Percentiles rank a stretch among this genome's conserved stretches.
These are phyloP conservation scores for Komagataea norvegica DNA, from an alignment of 1,139 yeast species.

Conservation along the genomic window DNA sequence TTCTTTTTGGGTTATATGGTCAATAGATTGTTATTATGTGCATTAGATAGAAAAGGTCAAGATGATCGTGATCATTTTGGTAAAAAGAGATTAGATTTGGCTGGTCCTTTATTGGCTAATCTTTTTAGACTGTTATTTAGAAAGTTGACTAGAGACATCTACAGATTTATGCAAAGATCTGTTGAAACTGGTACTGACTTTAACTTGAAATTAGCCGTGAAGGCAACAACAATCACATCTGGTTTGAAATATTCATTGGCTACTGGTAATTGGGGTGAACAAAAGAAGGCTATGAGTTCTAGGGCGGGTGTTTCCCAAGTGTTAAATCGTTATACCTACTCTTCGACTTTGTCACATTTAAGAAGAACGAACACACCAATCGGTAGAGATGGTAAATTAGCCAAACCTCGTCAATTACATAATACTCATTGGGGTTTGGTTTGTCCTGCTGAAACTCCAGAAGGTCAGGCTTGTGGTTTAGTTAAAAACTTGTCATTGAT, in stretches of 20 bases:
- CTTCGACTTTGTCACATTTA: conserved; percentile 94
- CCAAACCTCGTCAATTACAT: conserved; percentile 97
- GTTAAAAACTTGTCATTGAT: conserved; percentile 92
- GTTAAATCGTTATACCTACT: conserved; percentile 93
- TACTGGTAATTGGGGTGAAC: conserved; percentile 99
- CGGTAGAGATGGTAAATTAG: conserved; percentile 97
- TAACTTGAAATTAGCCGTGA: conserved; percentile 92
- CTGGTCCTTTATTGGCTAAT: conserved; percentile 95
- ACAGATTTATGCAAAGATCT: conserved; percentile 97
- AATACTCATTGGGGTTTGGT: conserved; percentile 99
- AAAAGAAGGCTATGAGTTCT: conserved; percentile 97
- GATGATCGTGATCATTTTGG: conserved; percentile 99
- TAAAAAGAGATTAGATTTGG: conserved; percentile 94
- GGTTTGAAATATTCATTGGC: conserved; percentile 97
- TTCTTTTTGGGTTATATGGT: conserved; percentile 97
- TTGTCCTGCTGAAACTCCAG: conserved; percentile 99
- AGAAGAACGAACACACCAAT: conserved; percentile 98
- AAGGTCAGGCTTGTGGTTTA: conserved; percentile 99
- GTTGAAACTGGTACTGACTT: conserved; percentile 97
- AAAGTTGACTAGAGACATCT: conserved; percentile 89
- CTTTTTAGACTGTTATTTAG: conserved; percentile 91
- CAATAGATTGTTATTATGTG: conserved; percentile 88
- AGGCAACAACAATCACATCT: conserved; percentile 93
- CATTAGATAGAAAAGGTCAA: conserved; percentile 94
- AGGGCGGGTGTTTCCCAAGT: conserved; percentile 99